Evolutionary conservation across 2,329 filamentous ascomycete genomes (phyloP), one percentile per base, ranked within the genome.

Genomic region (Ophiosphaerella korrae): DNA sequence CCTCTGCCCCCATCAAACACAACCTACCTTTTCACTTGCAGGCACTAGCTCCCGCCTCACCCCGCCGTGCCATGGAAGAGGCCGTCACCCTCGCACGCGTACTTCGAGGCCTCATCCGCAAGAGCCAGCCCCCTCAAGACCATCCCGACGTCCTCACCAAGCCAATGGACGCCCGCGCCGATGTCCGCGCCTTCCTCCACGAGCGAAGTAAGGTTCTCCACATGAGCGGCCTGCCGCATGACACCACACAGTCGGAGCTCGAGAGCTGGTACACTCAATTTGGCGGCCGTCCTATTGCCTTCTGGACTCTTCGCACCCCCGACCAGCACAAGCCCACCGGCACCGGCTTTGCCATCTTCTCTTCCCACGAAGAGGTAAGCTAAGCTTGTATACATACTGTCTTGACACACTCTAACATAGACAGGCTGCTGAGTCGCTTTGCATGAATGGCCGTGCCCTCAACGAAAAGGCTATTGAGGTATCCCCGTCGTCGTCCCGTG

Each of bases 221-320:
- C 76, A 93, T 99, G 87, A 96, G 92, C 67, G 94, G 94, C 42
- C 83, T 99, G 45, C 94, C 94, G 38, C 94, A 99, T 73, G 94
- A 99, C 68, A 99, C 94, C 32, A 99, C 94, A 1, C 94, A 99
- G 78, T 97, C 93, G 3, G 94, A 99, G 78, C 84, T 99, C 21
- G 94, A 99, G 79, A 97, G 92, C 78, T 99, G 94, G 94, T 99
- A 97, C 73, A 99, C 94, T 26, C 94, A 99, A 76, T 99, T 96
- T 72, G 94, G 94, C 58, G 94, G 94, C 42, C 89, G 94, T 37
- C 94, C 94, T 26, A 99, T 99, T 77, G 94, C 94, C 16, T 99
- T 99, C 78, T 99, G 94, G 94, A 99, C 94, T 14, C 83, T 99
- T 43, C 89, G 93, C 56, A 99, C 94, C 12, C 94, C 94, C 3